Conservation (phyloP, 306 rosid species). For the Datisca glomerata region DNA sequence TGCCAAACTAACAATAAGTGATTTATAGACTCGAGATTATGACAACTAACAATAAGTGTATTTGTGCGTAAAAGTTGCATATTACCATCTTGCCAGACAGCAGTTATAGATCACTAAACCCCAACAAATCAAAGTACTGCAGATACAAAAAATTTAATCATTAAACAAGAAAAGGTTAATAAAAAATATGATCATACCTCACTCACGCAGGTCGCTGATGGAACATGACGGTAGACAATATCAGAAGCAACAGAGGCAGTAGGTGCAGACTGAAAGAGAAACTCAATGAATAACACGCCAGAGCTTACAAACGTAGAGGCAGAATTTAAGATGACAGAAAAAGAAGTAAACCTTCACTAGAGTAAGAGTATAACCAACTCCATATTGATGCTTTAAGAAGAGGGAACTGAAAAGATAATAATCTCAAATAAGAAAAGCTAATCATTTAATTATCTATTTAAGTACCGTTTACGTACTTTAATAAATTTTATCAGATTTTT, state of each 20-base stretch:
- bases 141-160: too few relatives aligned
- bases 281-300: slow-evolving; percentile 11
- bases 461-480: too few relatives aligned
- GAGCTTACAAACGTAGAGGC: slow-evolving; percentile 4
- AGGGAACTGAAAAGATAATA: slow-evolving; percentile 59
- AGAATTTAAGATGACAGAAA: slow-evolving; percentile 12
- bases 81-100: too few relatives aligned
- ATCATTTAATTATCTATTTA: too few relatives aligned
- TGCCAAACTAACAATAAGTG: too few relatives aligned
- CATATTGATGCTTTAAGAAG: slow-evolving; percentile 91
- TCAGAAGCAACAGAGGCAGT: slow-evolving; percentile 76
- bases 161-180: too few relatives aligned
- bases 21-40: too few relatives aligned
- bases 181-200: slow-evolving; percentile 51
- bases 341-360: slow-evolving; percentile 64
- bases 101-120: too few relatives aligned
- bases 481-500: too few relatives aligned
- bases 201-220: slow-evolving; percentile 84
- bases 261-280: slow-evolving; percentile 67
- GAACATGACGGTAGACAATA: slow-evolving; percentile 73
- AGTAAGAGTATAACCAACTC: slow-evolving; percentile 93
- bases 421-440: neutral
- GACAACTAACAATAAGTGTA: too few relatives aligned
- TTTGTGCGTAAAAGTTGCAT: too few relatives aligned
- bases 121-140: too few relatives aligned